These are phyloP conservation scores for Rhizopus delemar DNA, from an alignment of 371 early-diverging fungal genomes.

Conservation along the genomic window DNA sequence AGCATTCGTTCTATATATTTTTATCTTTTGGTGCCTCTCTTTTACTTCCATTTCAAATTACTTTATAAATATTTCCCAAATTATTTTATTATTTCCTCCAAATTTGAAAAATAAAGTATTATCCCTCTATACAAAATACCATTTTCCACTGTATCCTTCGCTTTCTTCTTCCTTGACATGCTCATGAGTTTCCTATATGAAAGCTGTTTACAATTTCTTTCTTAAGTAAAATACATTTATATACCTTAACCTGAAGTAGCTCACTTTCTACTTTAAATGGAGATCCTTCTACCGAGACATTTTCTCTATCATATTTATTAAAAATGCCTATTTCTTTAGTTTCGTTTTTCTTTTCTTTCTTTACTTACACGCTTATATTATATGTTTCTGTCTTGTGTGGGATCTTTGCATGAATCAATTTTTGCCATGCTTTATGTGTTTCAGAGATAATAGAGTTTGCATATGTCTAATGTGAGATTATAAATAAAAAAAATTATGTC, in stretches of 20 bases:
- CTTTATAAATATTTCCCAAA: neutral
- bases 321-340: neutral
- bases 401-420: slow-evolving; percentile 57
- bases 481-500: neutral
- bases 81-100: neutral
- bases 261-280: slow-evolving; percentile 15
- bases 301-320: slow-evolving; percentile 6
- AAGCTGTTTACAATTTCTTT: neutral
- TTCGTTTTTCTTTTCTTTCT: neutral
- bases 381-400: slow-evolving; percentile 15
- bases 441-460: slow-evolving; percentile 87
- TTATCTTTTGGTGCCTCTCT: neutral
- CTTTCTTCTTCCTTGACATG: slow-evolving; percentile 11
- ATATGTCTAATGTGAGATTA: slow-evolving; percentile 55
- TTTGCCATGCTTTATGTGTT: slow-evolving; percentile 92
- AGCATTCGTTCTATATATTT: no score
- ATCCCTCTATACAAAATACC: slow-evolving; percentile 17
- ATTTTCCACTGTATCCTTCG: slow-evolving; percentile 17
- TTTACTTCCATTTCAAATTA: neutral
- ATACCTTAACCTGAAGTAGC: neutral
- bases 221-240: neutral
- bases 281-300: slow-evolving; percentile 16
- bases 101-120: neutral
- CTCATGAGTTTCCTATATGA: slow-evolving; percentile 1
- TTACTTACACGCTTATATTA: slow-evolving; percentile 25